phyloP scores from a whole-genome alignment of 805 yeast species.

The Maudiozyma barnettii region DNA sequence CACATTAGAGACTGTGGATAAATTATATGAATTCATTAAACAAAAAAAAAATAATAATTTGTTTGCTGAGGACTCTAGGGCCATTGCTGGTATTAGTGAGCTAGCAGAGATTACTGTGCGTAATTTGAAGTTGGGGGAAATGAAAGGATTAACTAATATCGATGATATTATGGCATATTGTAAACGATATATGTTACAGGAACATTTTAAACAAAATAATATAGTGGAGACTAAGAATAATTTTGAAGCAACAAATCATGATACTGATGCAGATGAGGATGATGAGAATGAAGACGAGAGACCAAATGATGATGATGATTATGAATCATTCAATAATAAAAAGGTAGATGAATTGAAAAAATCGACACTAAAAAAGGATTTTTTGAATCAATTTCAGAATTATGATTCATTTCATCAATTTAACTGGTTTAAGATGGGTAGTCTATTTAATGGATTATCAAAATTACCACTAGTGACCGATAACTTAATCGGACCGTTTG shows the following conservation, averaged over 20 bases:
- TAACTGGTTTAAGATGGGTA: slow-evolving; percentile 55
- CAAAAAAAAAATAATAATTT: slow-evolving; percentile 31
- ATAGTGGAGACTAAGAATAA: slow-evolving; percentile 9
- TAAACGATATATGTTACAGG: slow-evolving; percentile 32
- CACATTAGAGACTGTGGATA: slow-evolving; percentile 38
- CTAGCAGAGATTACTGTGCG: slow-evolving; percentile 57
- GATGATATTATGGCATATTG: slow-evolving; percentile 37
- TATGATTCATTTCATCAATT: slow-evolving; percentile 35
- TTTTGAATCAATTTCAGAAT: slow-evolving; percentile 18
- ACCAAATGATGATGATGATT: background rate
- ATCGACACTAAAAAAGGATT: slow-evolving; percentile 11
- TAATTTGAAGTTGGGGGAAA: slow-evolving; percentile 49
- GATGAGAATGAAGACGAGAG: slow-evolving; percentile 9
- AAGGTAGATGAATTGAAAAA: slow-evolving; percentile 9
- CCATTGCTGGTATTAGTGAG: slow-evolving; percentile 48
- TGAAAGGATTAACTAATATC: slow-evolving; percentile 40
- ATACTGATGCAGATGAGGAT: slow-evolving; percentile 11
- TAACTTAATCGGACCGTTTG: slow-evolving; percentile 64
- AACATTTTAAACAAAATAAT: slow-evolving; percentile 17
- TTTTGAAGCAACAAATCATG: slow-evolving; percentile 9
- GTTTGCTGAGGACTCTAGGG: slow-evolving; percentile 55
- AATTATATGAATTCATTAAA: slow-evolving; percentile 36
- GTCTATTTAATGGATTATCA: slow-evolving; percentile 39
- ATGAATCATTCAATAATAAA: background rate
- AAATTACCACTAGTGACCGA: slow-evolving; percentile 42